A percentile compares a stretch with the other conserved stretches of the same genome.
Evolutionary conservation across 306 rosid genomes (phyloP).

Genomic region (Psophocarpus tetragonolobus): DNA sequence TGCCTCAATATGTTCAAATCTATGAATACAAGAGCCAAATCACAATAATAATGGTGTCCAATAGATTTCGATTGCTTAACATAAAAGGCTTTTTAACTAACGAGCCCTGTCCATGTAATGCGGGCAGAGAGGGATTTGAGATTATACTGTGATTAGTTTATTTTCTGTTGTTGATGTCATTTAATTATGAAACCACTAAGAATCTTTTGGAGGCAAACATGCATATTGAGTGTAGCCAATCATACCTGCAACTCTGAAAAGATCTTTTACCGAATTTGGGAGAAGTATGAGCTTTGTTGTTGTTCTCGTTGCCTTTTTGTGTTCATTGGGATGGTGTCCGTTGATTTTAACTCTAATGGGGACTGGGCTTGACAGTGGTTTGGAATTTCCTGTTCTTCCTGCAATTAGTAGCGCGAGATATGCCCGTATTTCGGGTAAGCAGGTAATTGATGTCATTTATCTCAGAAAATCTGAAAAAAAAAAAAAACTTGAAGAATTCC

Average conservation of each 20-base stretch:
- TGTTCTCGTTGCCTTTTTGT: conserved; percentile 42
- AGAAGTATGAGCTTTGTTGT: conserved; percentile 64
- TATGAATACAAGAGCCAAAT: conserved; percentile 1
- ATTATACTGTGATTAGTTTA: neutral
- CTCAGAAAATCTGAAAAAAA: neutral
- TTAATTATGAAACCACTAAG: conserved; percentile 1
- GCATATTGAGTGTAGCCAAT: conserved; percentile 24
- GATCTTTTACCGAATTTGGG: conserved; percentile 71
- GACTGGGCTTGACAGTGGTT: conserved; percentile 33
- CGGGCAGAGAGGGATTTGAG: conserved; percentile 1
- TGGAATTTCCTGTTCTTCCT: conserved; percentile 45
- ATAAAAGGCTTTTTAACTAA: neutral
- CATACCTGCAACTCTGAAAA: conserved; percentile 70
- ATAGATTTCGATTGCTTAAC: conserved; percentile 2
- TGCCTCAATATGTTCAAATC: conserved; percentile 10
- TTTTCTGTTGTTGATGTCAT: neutral
- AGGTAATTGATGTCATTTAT: conserved; percentile 13
- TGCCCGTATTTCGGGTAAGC: conserved; percentile 16
- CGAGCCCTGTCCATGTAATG: neutral
- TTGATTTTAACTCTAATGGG: conserved; percentile 65
- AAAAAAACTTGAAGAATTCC: neutral
- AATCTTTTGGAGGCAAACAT: conserved; percentile 25
- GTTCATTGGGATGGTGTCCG: conserved; percentile 67
- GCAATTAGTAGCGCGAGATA: conserved; percentile 30
- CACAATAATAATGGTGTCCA: neutral